phyloP scores from a whole-genome alignment of 2,329 filamentous ascomycete species.

The Talaromyces islandicus region DNA sequence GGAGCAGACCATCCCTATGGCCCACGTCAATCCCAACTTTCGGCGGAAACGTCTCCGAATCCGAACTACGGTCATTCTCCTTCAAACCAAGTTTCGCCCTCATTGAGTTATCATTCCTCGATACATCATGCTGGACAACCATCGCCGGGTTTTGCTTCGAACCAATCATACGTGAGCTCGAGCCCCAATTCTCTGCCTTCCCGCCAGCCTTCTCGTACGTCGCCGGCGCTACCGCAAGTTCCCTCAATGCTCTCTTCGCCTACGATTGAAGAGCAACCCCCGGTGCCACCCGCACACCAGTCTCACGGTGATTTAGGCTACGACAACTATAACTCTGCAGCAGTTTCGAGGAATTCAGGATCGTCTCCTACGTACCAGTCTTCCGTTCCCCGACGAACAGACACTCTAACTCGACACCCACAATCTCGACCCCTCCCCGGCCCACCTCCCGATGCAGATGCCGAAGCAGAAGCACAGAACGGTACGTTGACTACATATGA shows the following conservation, averaged over 20 bases:
- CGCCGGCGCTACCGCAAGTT: conserved; percentile 13
- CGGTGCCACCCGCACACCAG: conserved; percentile 27
- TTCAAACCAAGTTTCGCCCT: conserved; percentile 19
- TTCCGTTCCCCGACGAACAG: conserved; percentile 45
- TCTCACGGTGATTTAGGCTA: conserved; percentile 20
- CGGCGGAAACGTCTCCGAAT: conserved; percentile 17
- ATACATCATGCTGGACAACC: conserved; percentile 22
- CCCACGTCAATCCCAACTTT: conserved; percentile 24
- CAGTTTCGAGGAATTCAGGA: conserved; percentile 33
- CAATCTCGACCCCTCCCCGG: conserved; percentile 55
- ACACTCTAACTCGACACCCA: conserved; percentile 52
- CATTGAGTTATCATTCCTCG: conserved; percentile 22
- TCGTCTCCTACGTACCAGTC: conserved; percentile 46
- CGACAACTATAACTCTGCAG: conserved; percentile 22
- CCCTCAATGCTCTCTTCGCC: conserved; percentile 2
- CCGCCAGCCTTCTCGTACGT: conserved; percentile 8
- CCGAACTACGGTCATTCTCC: conserved; percentile 22
- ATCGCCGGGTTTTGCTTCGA: conserved; percentile 18
- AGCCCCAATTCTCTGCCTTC: conserved; percentile 8
- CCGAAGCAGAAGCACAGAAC: conserved; percentile 34
- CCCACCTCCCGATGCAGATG: conserved; percentile 23
- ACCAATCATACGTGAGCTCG: conserved; percentile 15
- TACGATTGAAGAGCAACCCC: conserved; percentile 25
- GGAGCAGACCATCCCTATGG: conserved; percentile 33
- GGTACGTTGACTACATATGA: conserved; percentile 39